Evolutionary conservation across 2,329 filamentous ascomycete genomes (phyloP).

Genomic region (Cytospora piceicola): DNA sequence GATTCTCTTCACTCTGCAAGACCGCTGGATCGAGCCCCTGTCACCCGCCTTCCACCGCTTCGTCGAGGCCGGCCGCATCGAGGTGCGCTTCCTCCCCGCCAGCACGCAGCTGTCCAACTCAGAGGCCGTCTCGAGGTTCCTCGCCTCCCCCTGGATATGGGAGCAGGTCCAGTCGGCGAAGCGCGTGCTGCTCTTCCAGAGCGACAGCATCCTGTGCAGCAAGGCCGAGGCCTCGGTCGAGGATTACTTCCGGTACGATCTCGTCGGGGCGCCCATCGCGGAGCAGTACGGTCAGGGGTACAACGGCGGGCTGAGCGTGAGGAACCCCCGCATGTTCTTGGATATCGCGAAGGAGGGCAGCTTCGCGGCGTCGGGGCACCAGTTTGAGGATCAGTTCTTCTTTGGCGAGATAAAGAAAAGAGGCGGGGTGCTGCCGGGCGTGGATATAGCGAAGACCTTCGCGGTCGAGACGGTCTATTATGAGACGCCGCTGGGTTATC

Average conservation of each 20-base stretch:
- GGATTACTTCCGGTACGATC: constrained; percentile 41
- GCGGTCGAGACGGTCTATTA: constrained; percentile 39
- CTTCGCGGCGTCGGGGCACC: constrained; percentile 31
- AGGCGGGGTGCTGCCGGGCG: constrained; percentile 35
- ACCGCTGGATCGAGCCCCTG: constrained; percentile 32
- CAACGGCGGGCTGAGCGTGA: constrained; percentile 41
- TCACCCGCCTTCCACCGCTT: constrained; percentile 42
- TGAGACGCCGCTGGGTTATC: constrained; percentile 38
- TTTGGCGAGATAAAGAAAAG: constrained; percentile 36
- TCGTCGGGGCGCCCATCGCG: constrained; percentile 40
- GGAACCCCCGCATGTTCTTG: constrained; percentile 37
- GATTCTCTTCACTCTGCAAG: constrained; percentile 44
- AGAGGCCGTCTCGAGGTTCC: constrained; percentile 40
- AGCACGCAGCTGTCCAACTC: constrained; percentile 37
- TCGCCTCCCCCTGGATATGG: constrained; percentile 41
- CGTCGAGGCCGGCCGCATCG: constrained; percentile 38
- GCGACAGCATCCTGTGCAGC: constrained; percentile 41
- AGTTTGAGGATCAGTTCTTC: constrained; percentile 42
- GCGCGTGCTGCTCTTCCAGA: constrained; percentile 42
- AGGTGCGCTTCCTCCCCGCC: constrained; percentile 43
- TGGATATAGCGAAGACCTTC: constrained; percentile 36
- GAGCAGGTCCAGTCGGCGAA: constrained; percentile 37
- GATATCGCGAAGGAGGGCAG: constrained; percentile 32
- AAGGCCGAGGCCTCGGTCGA: constrained; percentile 36
- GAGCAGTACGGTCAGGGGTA: constrained; percentile 34